Evolutionary conservation across 805 yeast genomes (phyloP), one percentile per base, ranked within the genome.

Genomic region (Helenozyma rhizophorensis): DNA sequence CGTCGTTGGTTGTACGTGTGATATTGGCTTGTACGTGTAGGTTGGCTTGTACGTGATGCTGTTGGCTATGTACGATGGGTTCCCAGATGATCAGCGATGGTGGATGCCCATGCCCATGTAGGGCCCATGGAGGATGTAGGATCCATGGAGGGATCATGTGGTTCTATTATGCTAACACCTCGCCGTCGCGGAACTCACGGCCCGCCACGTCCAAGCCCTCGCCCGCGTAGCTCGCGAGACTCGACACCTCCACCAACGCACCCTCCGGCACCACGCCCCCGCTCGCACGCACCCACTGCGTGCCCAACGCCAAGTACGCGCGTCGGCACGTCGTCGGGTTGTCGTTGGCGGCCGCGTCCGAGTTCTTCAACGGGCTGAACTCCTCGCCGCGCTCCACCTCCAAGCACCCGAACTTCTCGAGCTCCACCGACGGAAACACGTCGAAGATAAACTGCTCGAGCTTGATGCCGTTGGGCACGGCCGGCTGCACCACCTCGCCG

Each of bases 361-460:
- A 95, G 59, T 93, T 93, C 54, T 93, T 93, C 59, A 93, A 74
- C 3, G 98, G 98, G 13, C 96, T 82, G 53, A 93, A 93, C 59
- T 93, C 98, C 37, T 78, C 79, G 3, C 64, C 42, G 57, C 99
- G 77, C 23, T 76, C 83, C 14, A 93, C 98, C 63, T 93, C 98
- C 37, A 93, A 70, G 54, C 94, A 85, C 1, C 96, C 98, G 57
- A 93, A 93, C 50, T 75, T 76, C 11, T 57, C 54, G 41, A 89
- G 54, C 9, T 75, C 72, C 22, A 93, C 81, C 19, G 79, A 73
- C 30, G 89, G 89, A 62, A 93, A 93, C 15, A 93, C 95, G 54
- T 93, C 99, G 64, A 93, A 93, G 36, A 93, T 95, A 51, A 93
- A 93, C 58, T 90, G 97, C 59, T 93, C 99, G 53, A 93, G 70